phyloP scores from a whole-genome alignment of 768 basidiomycete species.

The Kwoniella mangroviensis region DNA sequence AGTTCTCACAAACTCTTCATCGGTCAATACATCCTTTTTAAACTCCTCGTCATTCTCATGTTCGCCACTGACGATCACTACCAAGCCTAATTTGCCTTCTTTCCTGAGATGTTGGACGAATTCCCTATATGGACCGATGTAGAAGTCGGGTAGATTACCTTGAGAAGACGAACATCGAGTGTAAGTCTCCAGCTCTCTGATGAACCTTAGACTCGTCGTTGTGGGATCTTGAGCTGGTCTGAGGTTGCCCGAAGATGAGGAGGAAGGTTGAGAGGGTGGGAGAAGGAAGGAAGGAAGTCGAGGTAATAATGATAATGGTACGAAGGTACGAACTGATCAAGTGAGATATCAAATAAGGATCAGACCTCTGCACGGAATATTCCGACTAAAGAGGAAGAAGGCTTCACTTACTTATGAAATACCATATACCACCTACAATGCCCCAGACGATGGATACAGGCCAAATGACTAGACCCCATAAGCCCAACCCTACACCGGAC shows the following conservation, averaged over 20 bases:
- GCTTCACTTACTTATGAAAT: constrained; percentile 47
- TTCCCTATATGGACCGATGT: constrained; percentile 77
- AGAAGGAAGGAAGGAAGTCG: constrained; percentile 52
- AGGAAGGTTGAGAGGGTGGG: constrained; percentile 40
- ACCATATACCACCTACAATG: constrained; percentile 49
- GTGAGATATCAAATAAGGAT: not conserved
- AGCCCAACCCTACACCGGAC: constrained; percentile 27
- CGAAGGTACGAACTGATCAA: constrained; percentile 47
- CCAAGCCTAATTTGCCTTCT: constrained; percentile 74
- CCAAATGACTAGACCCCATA: constrained; percentile 37
- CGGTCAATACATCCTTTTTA: constrained; percentile 81
- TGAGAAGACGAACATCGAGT: constrained; percentile 33
- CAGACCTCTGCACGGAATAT: not conserved
- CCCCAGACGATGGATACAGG: constrained; percentile 41
- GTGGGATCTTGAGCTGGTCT: constrained; percentile 38
- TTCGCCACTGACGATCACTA: constrained; percentile 82
- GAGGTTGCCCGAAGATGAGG: not conserved
- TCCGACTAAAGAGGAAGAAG: not conserved
- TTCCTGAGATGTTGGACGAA: constrained; percentile 72
- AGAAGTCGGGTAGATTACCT: constrained; percentile 75
- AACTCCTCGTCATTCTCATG: constrained; percentile 88
- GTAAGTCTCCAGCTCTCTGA: constrained; percentile 39
- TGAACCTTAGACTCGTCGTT: constrained; percentile 31
- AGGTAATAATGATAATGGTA: constrained; percentile 50
- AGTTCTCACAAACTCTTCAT: constrained; percentile 70